Evolutionary conservation across 768 basidiomycete genomes (phyloP), one percentile per base, ranked within the genome.

Genomic region (Tulasnella sp.): DNA sequence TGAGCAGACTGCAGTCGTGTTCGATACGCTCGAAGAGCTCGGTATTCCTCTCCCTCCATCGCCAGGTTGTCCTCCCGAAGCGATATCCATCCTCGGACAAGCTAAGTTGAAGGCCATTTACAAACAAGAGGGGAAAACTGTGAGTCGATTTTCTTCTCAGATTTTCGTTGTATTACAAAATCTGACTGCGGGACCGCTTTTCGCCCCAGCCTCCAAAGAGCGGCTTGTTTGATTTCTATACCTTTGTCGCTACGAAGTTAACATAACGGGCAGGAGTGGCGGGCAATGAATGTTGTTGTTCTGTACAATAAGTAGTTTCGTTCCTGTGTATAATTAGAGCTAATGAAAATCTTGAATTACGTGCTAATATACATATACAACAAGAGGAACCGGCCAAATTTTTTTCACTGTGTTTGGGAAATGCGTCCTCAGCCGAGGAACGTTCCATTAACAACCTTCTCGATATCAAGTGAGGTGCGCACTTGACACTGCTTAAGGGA

Each of bases 1-100:
- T 22, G 79, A 80, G 34, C 79, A 80, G 12, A 80, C 72, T 6
- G 42, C 79, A 24, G 72, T 73, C 37, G 46, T 75, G 20, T 80
- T 69, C 69, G 46, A 46, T 18, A 44, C 72, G 37, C 72, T 80
- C 1, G 72, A 80, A 18, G 79, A 80, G 6, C 72, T 80, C 64
- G 28, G 28, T 37, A 69, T 69, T 6, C 64, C 64, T 16, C 64
- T 69, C 6, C 64, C 64, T 34, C 64, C 64, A 37, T 69, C 64
- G 28, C 64, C 64, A 37, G 28, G 64, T 37, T 69, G 64, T 69
- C 64, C 64, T 11, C 64, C 64, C 64, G 64, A 69, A 34, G 64
- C 64, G 34, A 16, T 16, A 22, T 69, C 64, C 12, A 69, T 69
- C 34, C 31, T 69, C 8, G 64, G 64, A 31, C 64, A 69, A 69